Percentiles rank a stretch among this genome's conserved stretches.
phyloP scores from a whole-genome alignment of 2,329 filamentous ascomycete species.

The Diaporthe aspalathi region DNA sequence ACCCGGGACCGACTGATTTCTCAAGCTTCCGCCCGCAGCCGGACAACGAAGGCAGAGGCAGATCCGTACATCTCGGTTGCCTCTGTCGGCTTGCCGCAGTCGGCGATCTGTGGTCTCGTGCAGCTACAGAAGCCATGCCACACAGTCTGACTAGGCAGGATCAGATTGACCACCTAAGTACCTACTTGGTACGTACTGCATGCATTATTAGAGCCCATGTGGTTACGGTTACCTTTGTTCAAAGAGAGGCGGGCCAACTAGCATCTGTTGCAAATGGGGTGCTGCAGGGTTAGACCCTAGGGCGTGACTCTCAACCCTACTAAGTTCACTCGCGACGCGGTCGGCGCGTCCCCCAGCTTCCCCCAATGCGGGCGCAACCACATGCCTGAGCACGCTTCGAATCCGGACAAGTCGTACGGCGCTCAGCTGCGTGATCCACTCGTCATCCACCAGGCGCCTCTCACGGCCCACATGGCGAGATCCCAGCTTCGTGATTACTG shows the following conservation, averaged over 20 bases:
- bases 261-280: too few relatives aligned
- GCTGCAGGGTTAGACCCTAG: not conserved
- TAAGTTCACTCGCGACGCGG: constrained; percentile 18
- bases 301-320: too few relatives aligned
- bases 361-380: not conserved
- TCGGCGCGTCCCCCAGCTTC: constrained; percentile 19
- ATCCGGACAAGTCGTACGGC: not conserved
- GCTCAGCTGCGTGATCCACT: not conserved
- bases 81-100: not conserved
- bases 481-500: not conserved
- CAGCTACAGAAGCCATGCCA: not conserved
- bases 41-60: not conserved
- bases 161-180: too few relatives aligned
- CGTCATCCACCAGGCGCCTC: not conserved
- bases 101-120: too few relatives aligned
- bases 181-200: too few relatives aligned
- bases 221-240: too few relatives aligned
- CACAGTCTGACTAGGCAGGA: not conserved
- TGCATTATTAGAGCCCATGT: too few relatives aligned
- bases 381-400: not conserved
- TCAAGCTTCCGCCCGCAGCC: too few relatives aligned
- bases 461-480: not conserved
- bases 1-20: not conserved
- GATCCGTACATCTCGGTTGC: too few relatives aligned
- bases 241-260: not conserved